Conservation (phyloP, 768 basidiomycete genomes). For the Ephemerocybe angulata region DNA sequence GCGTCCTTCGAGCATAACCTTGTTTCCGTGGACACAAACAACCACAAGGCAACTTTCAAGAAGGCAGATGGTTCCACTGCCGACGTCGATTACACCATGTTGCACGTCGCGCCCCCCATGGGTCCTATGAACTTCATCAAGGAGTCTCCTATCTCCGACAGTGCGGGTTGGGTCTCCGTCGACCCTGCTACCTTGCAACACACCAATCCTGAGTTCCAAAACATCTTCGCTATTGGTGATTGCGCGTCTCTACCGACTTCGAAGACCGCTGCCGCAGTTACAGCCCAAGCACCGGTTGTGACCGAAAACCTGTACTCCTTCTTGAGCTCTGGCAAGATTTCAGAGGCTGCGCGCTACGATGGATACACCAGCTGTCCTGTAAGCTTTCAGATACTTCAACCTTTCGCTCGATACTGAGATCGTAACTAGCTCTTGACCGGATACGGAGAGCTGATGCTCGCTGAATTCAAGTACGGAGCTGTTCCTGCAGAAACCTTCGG, state of each 20-base stretch:
- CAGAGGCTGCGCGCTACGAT: slow-evolving; percentile 65
- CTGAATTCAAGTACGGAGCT: slow-evolving; percentile 92
- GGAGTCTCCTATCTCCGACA: slow-evolving; percentile 72
- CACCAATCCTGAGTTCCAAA: slow-evolving; percentile 70
- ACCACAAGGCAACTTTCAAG: slow-evolving; percentile 82
- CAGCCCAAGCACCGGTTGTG: slow-evolving; percentile 85
- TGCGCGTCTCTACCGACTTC: slow-evolving; percentile 89
- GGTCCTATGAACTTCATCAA: slow-evolving; percentile 82
- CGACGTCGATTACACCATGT: slow-evolving; percentile 72
- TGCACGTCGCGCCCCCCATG: slow-evolving; percentile 92
- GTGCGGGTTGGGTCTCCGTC: slow-evolving; percentile 87
- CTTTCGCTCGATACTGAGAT: background rate
- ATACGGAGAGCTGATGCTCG: slow-evolving; percentile 79
- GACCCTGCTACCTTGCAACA: slow-evolving; percentile 79
- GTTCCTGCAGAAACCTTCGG: slow-evolving; percentile 86
- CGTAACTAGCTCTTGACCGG: slow-evolving; percentile 64
- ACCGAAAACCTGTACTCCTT: slow-evolving; percentile 82
- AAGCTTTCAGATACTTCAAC: slow-evolving; percentile 20
- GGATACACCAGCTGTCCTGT: slow-evolving; percentile 90
- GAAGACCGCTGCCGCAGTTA: slow-evolving; percentile 95
- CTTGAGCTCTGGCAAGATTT: slow-evolving; percentile 67
- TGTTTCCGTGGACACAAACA: slow-evolving; percentile 62
- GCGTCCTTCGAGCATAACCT: slow-evolving; percentile 84
- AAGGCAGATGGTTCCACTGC: slow-evolving; percentile 65
- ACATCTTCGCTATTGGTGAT: slow-evolving; percentile 92